Conservation (phyloP, 2,329 filamentous ascomycete genomes). For the Aureobasidium sp. region DNA sequence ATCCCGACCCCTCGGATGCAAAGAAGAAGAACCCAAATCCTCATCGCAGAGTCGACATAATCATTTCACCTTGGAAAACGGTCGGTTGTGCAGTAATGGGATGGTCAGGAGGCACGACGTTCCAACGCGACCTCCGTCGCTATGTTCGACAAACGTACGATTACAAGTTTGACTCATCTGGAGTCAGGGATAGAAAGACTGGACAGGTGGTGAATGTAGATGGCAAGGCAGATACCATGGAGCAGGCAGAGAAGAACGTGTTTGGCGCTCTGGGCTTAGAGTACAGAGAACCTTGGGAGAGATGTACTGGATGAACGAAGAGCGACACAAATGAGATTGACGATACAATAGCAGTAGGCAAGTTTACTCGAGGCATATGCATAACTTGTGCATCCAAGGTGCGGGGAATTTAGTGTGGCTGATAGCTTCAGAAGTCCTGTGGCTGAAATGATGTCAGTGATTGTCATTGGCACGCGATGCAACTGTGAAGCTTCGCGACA, state of each 20-base stretch:
- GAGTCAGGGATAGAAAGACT: conserved; percentile 60
- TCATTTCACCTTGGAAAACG: conserved; percentile 81
- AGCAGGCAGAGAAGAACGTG: conserved; percentile 70
- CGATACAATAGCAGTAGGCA: background rate
- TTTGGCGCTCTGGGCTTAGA: conserved; percentile 67
- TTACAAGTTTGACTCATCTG: conserved; percentile 89
- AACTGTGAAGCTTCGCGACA: background rate
- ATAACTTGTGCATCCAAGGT: background rate
- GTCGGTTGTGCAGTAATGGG: conserved; percentile 81
- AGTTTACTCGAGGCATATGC: background rate
- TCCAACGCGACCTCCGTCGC: conserved; percentile 74
- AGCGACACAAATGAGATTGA: background rate
- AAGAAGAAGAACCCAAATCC: conserved; percentile 58
- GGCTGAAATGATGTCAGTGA: background rate
- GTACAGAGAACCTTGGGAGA: conserved; percentile 37
- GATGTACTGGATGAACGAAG: conserved; percentile 37
- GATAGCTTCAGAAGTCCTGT: background rate
- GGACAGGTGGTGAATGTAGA: conserved; percentile 68
- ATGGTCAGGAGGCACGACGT: conserved; percentile 85
- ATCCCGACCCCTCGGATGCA: conserved; percentile 32
- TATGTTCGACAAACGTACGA: conserved; percentile 66
- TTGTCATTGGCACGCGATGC: background rate
- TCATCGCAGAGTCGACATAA: conserved; percentile 86
- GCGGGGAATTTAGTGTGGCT: background rate
- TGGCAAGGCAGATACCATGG: conserved; percentile 55